Conservation (phyloP, 805 yeast species). For the Lipomyces anomalus region DNA sequence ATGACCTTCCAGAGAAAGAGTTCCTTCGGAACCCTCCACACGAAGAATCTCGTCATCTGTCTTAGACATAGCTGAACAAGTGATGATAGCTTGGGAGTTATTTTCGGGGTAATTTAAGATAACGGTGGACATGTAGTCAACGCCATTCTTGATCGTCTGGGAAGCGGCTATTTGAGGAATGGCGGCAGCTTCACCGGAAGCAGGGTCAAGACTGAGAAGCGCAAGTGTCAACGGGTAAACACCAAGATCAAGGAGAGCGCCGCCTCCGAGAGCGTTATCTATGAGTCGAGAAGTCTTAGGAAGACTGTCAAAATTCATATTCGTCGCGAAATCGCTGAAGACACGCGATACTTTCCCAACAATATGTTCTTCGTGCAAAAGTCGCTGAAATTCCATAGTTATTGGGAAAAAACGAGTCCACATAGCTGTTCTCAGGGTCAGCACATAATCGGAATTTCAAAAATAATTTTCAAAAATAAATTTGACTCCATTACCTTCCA, state of each 20-base stretch:
- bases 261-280: slow-evolving; percentile 47
- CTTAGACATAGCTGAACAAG: background rate
- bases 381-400: slow-evolving; percentile 34
- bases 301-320: slow-evolving; percentile 24
- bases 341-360: slow-evolving; percentile 45
- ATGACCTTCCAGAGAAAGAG: too few relatives aligned
- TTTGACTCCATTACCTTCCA: too few relatives aligned
- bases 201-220: slow-evolving; percentile 33
- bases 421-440: too few relatives aligned
- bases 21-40: too few relatives aligned
- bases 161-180: slow-evolving; percentile 50
- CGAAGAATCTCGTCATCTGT: background rate
- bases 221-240: slow-evolving; percentile 45
- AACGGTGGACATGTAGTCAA: slow-evolving; percentile 19
- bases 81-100: background rate
- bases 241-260: slow-evolving; percentile 52
- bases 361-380: slow-evolving; percentile 38
- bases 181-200: slow-evolving; percentile 36
- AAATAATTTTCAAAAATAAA: too few relatives aligned
- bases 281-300: slow-evolving; percentile 40
- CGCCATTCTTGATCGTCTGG: slow-evolving; percentile 49
- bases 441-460: too few relatives aligned
- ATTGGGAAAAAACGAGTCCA: slow-evolving; percentile 47
- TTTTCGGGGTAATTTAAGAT: background rate
- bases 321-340: slow-evolving; percentile 2